Base-by-base conservation (phyloP, 768 basidiomycete genomes). In the Coprinopsis cinerea region DNA sequence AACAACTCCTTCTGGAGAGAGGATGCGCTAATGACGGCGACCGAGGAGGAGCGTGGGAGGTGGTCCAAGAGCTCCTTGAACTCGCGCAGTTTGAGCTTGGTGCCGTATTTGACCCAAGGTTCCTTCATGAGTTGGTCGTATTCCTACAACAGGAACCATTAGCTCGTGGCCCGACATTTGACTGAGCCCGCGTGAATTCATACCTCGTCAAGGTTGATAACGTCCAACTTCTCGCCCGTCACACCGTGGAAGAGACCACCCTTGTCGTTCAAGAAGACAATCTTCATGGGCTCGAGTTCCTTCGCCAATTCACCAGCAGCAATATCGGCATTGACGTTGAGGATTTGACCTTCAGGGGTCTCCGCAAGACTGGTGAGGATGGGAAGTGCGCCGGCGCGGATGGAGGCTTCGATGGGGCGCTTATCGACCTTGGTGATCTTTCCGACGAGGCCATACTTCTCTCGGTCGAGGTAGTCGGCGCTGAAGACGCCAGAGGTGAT, bases 21-120 rank as follows among this genome's bases (percentile, higher is more conserved):
- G 54, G 89, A 77, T 44, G 92, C 83, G 44, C 90, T 91, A 69
- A 99, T 99, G 69, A 99, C 92, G 57, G 96, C 95, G 45, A 99
- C 96, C 32, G 94, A 97, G 15, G 95, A 96, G 2, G 96, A 88
- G 51, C 96, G 93, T 14, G 96, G 96, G 55, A 98, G 91, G 71
- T 94, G 87, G 63, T 98, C 96, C 37, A 99, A 81, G 47, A 99
- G 84, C 62, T 98, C 96, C 71, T 99, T 99, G 78, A 99, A 97
- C 67, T 98, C 95, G 55, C 96, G 87, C 50, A 99, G 79, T 72
- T 98, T 98, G 67, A 99, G 88, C 69, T 99, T 99, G 55, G 95
- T 98, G 53, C 95, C 96, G 64, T 83, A 97, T 66, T 96, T 96
- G 67, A 99, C 95, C 96, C 96, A 99, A 4, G 93, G 80, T 69